Evolutionary conservation across 2,329 filamentous ascomycete species (phyloP).

Genomic region (Fusarium sororula): DNA sequence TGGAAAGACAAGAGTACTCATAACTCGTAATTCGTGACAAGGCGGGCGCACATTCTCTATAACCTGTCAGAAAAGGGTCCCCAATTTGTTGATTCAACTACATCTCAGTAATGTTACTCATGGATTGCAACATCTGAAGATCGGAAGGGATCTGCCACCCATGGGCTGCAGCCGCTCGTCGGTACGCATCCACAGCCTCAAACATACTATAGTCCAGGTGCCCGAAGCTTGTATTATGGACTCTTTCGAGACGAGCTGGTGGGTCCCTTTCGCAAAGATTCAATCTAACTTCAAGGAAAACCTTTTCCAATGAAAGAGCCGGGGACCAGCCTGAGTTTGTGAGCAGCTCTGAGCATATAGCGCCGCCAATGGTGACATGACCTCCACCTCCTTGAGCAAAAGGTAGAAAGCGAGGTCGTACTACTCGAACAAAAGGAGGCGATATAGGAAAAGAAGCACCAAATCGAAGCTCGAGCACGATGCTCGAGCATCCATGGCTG

Average conservation of each 20-base stretch:
- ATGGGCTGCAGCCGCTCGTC: constrained; percentile 71
- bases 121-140: constrained; percentile 57
- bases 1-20: background rate
- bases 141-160: constrained; percentile 77
- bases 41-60: background rate
- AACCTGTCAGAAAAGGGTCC: background rate
- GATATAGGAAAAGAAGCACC: constrained; percentile 77
- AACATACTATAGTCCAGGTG: constrained; percentile 67
- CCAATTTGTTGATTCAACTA: background rate
- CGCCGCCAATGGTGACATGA: constrained; percentile 84
- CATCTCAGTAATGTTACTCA: background rate
- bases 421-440: constrained; percentile 85
- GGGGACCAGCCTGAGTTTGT: constrained; percentile 86
- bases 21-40: background rate
- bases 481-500: constrained; percentile 64
- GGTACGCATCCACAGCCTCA: constrained; percentile 80
- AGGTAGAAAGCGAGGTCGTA: constrained; percentile 80
- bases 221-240: background rate
- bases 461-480: constrained; percentile 86
- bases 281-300: constrained; percentile 82
- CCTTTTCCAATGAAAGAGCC: constrained; percentile 76
- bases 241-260: constrained; percentile 73
- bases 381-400: constrained; percentile 81
- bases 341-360: constrained; percentile 84
- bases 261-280: constrained; percentile 76